phyloP scores from a whole-genome alignment of 2,329 filamentous ascomycete species.

The Sporothrix euskadiensis region DNA sequence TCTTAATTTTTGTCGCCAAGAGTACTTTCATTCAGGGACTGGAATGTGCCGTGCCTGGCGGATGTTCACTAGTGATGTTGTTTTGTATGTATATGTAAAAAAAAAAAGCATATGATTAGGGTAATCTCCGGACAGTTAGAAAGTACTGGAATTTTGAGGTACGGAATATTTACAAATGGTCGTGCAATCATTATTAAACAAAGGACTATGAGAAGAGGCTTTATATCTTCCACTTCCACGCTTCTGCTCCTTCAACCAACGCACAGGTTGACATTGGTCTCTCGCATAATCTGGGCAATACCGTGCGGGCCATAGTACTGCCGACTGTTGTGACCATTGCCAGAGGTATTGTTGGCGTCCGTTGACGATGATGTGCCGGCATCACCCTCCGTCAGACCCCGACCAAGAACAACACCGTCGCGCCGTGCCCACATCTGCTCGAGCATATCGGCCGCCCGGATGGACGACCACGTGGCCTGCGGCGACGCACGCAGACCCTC shows the following conservation, averaged over 20 bases:
- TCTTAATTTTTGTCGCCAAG: background rate
- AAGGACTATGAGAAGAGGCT: background rate
- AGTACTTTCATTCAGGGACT: background rate
- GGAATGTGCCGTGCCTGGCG: background rate
- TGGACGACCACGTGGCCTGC: constrained; percentile 28
- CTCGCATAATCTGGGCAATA: constrained; percentile 26
- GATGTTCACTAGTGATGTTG: background rate
- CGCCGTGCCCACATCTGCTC: constrained; percentile 30
- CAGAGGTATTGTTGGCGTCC: background rate
- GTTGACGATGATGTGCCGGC: background rate
- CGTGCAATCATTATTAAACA: background rate
- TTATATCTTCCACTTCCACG: background rate
- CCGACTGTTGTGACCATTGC: background rate
- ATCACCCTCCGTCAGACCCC: background rate
- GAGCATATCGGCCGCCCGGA: constrained; percentile 30
- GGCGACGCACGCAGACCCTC: constrained; percentile 29
- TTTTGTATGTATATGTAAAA: background rate
- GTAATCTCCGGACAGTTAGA: background rate
- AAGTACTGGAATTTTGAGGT: background rate
- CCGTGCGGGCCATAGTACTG: constrained; percentile 30
- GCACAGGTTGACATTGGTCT: constrained; percentile 23
- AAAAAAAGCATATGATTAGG: background rate
- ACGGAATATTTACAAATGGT: background rate
- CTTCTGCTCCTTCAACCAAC: constrained; percentile 4
- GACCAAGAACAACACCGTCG: background rate